phyloP scores from a whole-genome alignment of 495 filamentous ascomycete genomes.

The Astrocystis sublimbata region DNA sequence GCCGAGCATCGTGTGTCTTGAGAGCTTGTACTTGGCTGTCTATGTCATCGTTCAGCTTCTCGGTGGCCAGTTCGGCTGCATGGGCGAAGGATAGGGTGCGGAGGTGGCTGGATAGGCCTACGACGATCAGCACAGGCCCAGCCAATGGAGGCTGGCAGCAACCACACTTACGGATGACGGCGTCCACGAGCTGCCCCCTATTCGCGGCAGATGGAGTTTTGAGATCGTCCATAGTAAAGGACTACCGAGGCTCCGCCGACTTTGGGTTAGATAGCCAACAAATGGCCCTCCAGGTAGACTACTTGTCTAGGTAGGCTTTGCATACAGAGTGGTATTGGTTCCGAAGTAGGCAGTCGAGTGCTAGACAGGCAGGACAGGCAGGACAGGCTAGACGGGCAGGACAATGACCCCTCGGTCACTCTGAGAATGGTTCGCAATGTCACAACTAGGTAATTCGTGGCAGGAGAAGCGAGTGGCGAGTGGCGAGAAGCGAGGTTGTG shows the following conservation, averaged over 20 bases:
- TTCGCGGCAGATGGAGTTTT: constrained; percentile 13
- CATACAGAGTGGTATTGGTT: background rate
- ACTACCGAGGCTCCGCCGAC: too few species aligned
- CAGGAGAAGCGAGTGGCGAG: too few species aligned
- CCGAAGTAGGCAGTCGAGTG: background rate
- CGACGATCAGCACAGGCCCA: constrained; percentile 16
- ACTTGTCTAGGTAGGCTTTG: background rate
- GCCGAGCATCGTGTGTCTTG: constrained; percentile 23
- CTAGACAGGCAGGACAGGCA: background rate
- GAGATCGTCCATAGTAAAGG: constrained; percentile 5
- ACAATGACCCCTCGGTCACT: too few species aligned
- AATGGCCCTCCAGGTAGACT: too few species aligned
- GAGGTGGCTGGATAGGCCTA: constrained; percentile 37
- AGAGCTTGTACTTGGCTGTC: constrained; percentile 25
- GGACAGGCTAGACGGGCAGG: background rate
- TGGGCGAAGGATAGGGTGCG: constrained; percentile 26
- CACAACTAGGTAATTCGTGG: too few species aligned
- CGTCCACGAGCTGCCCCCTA: constrained; percentile 25
- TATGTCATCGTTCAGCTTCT: constrained; percentile 21
- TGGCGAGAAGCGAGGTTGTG: too few species aligned
- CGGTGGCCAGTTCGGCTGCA: constrained; percentile 2
- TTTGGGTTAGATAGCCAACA: too few species aligned
- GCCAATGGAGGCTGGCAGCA: background rate
- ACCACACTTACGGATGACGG: constrained; percentile 25
- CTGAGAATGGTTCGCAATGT: too few species aligned